Conservation (phyloP, 2,329 filamentous ascomycete genomes). For the Arthrobotrys sphaeroides region DNA sequence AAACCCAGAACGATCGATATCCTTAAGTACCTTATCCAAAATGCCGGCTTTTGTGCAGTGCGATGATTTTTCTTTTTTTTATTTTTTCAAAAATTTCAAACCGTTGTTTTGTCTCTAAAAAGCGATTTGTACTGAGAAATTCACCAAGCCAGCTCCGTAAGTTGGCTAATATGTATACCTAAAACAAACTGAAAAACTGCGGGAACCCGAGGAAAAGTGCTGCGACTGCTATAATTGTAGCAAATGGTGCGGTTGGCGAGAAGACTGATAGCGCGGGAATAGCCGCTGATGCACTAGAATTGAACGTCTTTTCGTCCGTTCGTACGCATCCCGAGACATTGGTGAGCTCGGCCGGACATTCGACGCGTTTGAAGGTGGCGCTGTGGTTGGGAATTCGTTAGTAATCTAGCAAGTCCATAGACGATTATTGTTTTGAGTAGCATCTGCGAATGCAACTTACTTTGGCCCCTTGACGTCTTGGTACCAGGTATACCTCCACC, state of each 20-base stretch:
- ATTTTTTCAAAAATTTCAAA: too few species aligned
- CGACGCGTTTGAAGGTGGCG: slow-evolving; percentile 37
- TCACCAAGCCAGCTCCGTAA: neutral
- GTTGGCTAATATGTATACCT: neutral
- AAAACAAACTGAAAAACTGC: slow-evolving; percentile 29
- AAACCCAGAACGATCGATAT: neutral
- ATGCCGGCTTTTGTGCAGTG: slow-evolving; percentile 42
- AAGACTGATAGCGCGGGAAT: neutral
- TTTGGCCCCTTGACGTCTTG: slow-evolving; percentile 45
- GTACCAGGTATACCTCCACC: slow-evolving; percentile 51
- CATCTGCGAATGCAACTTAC: slow-evolving; percentile 38
- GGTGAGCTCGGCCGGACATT: slow-evolving; percentile 43
- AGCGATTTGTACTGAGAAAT: too few species aligned
- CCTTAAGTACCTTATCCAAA: slow-evolving; percentile 37
- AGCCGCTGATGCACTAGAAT: neutral
- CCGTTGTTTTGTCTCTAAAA: too few species aligned
- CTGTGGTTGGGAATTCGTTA: slow-evolving; percentile 1
- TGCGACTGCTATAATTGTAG: slow-evolving; percentile 21
- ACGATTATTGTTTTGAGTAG: neutral
- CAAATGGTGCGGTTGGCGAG: slow-evolving; percentile 14
- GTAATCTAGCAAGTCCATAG: neutral
- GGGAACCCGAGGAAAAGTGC: slow-evolving; percentile 25
- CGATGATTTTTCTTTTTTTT: neutral
- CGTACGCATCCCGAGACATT: slow-evolving; percentile 35
- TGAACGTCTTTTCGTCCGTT: slow-evolving; percentile 37